phyloP scores from a whole-genome alignment of 305 asterid genomes.

The Rubia occidens region DNA sequence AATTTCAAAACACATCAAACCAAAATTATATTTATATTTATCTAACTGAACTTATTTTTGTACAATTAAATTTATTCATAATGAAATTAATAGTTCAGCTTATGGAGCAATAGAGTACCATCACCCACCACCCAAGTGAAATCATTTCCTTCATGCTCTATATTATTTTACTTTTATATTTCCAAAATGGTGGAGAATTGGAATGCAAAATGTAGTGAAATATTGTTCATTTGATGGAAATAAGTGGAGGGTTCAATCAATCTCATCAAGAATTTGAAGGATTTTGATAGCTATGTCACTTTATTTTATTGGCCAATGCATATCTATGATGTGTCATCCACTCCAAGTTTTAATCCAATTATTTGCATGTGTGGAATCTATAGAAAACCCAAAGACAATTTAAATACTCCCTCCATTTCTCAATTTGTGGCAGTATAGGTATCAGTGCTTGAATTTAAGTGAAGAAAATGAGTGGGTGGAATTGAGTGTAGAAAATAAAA shows the following conservation, averaged over 20 bases:
- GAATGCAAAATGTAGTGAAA: constrained; percentile 1
- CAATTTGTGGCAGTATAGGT: too few species aligned
- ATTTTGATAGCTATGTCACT: neutral
- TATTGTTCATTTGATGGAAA: neutral
- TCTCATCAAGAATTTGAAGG: neutral
- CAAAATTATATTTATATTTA: too few species aligned
- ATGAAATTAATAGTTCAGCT: too few species aligned
- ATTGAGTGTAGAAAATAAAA: too few species aligned
- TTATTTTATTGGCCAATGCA: neutral
- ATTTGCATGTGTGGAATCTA: neutral
- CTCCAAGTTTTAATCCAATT: neutral
- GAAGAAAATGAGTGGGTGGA: too few species aligned
- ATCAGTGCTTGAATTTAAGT: too few species aligned
- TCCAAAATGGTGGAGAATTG: neutral
- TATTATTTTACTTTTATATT: neutral
- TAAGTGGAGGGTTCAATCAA: constrained; percentile 5
- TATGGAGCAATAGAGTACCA: too few species aligned
- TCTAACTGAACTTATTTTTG: too few species aligned
- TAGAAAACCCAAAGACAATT: neutral
- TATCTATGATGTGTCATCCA: constrained; percentile 10
- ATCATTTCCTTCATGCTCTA: neutral
- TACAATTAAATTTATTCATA: too few species aligned
- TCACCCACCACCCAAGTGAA: neutral
- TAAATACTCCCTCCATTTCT: too few species aligned
- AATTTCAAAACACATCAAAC: too few species aligned